Evolutionary conservation across 1,284 basidiomycete species (phyloP).

Genomic region (Agroathelia rolfsii): DNA sequence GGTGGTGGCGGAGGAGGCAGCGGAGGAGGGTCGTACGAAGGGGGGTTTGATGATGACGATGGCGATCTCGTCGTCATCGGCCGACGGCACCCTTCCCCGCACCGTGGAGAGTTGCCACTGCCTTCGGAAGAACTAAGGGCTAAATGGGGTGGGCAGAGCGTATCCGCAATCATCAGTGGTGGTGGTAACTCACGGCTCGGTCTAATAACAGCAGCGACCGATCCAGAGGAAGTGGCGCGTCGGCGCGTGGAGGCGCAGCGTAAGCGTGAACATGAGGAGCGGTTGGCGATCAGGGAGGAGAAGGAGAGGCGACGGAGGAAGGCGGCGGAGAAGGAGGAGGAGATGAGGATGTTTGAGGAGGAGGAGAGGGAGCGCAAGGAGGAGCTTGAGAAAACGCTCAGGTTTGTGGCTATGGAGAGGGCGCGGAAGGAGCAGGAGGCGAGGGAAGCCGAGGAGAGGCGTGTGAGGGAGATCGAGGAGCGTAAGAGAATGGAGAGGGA

Average conservation of each 20-base stretch:
- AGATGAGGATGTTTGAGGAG: conserved; percentile 34
- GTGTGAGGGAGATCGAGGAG: conserved; percentile 34
- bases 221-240: conserved; percentile 36
- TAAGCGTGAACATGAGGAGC: conserved; percentile 38
- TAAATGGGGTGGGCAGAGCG: conserved; percentile 31
- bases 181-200: conserved; percentile 1
- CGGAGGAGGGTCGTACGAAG: no score
- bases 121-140: conserved; percentile 5
- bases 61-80: conserved; percentile 15
- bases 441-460: conserved; percentile 40
- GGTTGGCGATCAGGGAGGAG: conserved; percentile 38
- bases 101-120: no score
- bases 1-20: no score
- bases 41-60: conserved; percentile 15
- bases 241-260: conserved; percentile 29
- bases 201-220: conserved; percentile 19
- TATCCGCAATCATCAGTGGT: conserved; percentile 1
- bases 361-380: conserved; percentile 37
- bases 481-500: conserved; percentile 39
- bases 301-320: conserved; percentile 35
- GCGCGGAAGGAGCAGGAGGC: conserved; percentile 36
- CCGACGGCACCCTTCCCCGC: conserved; percentile 8
- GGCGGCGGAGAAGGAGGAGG: conserved; percentile 36
- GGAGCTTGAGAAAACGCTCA: conserved; percentile 40
- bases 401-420: conserved; percentile 34